Percentiles rank a stretch among this genome's conserved stretches.
Conservation (phyloP, 352 stramenopile species). For the Globisporangium yorkense region DNA sequence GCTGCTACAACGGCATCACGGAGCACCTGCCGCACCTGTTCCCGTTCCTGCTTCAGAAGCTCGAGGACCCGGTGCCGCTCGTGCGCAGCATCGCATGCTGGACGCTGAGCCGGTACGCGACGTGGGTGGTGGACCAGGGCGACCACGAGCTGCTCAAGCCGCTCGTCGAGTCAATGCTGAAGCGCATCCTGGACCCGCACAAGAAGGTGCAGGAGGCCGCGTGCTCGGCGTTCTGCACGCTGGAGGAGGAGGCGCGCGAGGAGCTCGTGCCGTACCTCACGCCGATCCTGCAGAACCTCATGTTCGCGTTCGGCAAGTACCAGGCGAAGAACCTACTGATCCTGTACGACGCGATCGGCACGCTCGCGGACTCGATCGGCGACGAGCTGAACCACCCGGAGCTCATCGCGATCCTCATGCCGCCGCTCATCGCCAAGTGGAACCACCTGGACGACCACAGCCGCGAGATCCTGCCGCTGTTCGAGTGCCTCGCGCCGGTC, state of each 20-base stretch:
- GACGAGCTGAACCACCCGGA: slow-evolving; percentile 89
- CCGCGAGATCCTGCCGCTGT: slow-evolving; percentile 80
- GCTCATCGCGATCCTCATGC: slow-evolving; percentile 91
- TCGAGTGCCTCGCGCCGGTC: slow-evolving; percentile 88
- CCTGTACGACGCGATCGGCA: slow-evolving; percentile 95
- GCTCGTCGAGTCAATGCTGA: slow-evolving; percentile 84
- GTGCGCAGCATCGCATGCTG: slow-evolving; percentile 94
- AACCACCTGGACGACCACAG: slow-evolving; percentile 74
- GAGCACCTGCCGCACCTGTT: slow-evolving; percentile 91
- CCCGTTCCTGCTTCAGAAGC: slow-evolving; percentile 92
- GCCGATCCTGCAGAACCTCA: slow-evolving; percentile 90
- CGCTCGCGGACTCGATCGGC: slow-evolving; percentile 92
- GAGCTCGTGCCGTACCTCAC: slow-evolving; percentile 91
- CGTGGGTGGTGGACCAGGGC: slow-evolving; percentile 90
- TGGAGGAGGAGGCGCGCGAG: slow-evolving; percentile 92
- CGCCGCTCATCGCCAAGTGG: slow-evolving; percentile 92
- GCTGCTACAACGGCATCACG: slow-evolving; percentile 91
- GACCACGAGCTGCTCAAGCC: slow-evolving; percentile 80
- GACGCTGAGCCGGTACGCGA: slow-evolving; percentile 90
- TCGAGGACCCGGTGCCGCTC: slow-evolving; percentile 85
- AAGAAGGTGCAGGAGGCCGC: slow-evolving; percentile 94
- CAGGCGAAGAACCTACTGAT: slow-evolving; percentile 94
- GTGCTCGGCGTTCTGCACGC: slow-evolving; percentile 92
- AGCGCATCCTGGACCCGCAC: slow-evolving; percentile 88
- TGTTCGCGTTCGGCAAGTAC: slow-evolving; percentile 92